Evolutionary conservation across 805 yeast genomes (phyloP), one percentile per base, ranked within the genome.

Genomic region (Suhomyces prunicola): DNA sequence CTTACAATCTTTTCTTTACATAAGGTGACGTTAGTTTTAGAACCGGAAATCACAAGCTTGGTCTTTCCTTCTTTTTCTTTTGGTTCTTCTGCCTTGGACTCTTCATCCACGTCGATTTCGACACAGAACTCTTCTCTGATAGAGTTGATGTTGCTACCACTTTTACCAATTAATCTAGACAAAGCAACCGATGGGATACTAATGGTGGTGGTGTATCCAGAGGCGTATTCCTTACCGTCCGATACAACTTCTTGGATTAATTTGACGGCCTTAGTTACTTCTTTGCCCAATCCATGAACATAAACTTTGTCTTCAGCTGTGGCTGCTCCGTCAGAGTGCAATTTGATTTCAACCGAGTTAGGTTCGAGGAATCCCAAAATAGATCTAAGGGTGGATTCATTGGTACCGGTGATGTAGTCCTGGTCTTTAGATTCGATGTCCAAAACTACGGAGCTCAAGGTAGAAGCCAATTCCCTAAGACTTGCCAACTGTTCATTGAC

Each of bases 151-250:
- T 84, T 83, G 44, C 89, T 73, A 52, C 99, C 99, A 55, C 83
- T 88, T 66, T 87, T 88, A 60, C 99, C 99, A 69, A 94, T 90
- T 50, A 96, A 77, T 71, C 94, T 85, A 27, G 94, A 80, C 54
- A 93, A 74, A 47, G 84, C 81, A 49, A 77, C 72, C 2, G 84
- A 70, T 56, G 97, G 96, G 65, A 90, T 84, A 29, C 75, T 77
- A 50, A 86, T 70, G 17, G 81, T 72, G 15, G 79, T 66, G 53
- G 65, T 61, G 69, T 77, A 77, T 44, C 77, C 73, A 41, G 77
- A 78, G 54, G 76, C 80, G 61, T 74, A 73, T 60, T 81, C 81
- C 57, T 76, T 72, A 42, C 82, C 80, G 53, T 85, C 87, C 51
- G 78, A 81, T 53, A 88, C 72, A 10, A 84, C 74, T 46, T 76